Evolutionary conservation across 345 rosid species (phyloP), one percentile per base, ranked within the genome.

Genomic region (Orychophragmus violaceus): DNA sequence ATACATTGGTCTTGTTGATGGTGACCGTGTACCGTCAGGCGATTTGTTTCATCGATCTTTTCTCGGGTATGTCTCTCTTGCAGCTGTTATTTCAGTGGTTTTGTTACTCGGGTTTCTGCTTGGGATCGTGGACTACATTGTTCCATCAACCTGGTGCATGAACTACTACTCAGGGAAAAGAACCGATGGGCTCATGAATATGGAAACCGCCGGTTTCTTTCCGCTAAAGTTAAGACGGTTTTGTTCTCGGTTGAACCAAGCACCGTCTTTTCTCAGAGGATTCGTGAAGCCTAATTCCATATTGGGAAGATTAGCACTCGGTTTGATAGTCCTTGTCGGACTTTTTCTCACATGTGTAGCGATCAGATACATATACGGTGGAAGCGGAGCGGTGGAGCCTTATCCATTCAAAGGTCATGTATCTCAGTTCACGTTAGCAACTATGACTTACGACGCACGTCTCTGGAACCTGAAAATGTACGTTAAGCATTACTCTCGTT

Each of bases 391-490:
- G 0, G 81, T 81, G 11, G 82, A 83, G 64, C 81, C 93, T 35
- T 89, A 88, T 74, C 66, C 76, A 0, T 74, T 80, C 66, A 83
- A 84, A 44, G 91, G 95, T 70, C 82, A 86, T 44, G 74, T 77
- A 72, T 94, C 99, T 27, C 90, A 88, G 70, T 94, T 94, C 79
- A 94, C 99, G 8, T 59, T 94, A 65, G 74, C 88, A 54, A 85
- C 99, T 1, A 91, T 94, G 99, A 94, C 99, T 4, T 91, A 88
- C 11, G 96, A 88, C 25, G 91, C 99, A 46, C 99, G 99, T 33
- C 85, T 91, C 14, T 94, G 99, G 99, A 94, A 94, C 78, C 78
- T 94, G 82, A 91, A 90, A 72, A 85, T 94, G 95, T 91, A 82
- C 32, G 83, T 88, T 36, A 87, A 87, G 74, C 99, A 89, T 77